Percentiles rank a stretch among this genome's conserved stretches.
Conservation (phyloP, 345 rosid species). For the Toxicodendron radicans region DNA sequence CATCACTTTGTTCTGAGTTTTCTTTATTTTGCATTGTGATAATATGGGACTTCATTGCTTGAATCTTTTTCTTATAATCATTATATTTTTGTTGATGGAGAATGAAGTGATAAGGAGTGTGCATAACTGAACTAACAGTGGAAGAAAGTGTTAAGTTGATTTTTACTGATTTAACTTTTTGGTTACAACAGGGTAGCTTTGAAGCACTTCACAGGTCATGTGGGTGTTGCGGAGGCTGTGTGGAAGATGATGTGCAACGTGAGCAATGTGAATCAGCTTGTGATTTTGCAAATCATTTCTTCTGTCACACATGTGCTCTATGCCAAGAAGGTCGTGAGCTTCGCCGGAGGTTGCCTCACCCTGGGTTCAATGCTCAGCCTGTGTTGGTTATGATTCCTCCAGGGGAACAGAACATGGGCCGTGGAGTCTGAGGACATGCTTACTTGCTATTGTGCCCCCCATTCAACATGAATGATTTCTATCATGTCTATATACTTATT, state of each 20-base stretch:
- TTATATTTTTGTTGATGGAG: neutral
- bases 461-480: neutral
- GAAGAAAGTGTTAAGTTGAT: neutral
- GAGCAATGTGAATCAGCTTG: conserved; percentile 75
- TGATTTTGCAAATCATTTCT: conserved; percentile 71
- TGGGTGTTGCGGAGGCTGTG: conserved; percentile 76
- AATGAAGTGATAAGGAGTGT: neutral
- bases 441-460: neutral
- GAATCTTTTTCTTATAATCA: neutral
- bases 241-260: conserved; percentile 69
- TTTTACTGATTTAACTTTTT: neutral
- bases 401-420: conserved; percentile 72
- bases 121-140: neutral
- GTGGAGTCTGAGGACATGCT: conserved; percentile 37
- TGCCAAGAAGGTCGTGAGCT: conserved; percentile 98
- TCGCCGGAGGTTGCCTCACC: conserved; percentile 84
- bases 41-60: neutral
- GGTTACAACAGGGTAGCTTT: conserved; percentile 61
- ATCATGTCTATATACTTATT: conserved; percentile 6
- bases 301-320: conserved; percentile 84
- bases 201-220: conserved; percentile 81
- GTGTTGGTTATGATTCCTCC: conserved; percentile 77
- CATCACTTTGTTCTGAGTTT: neutral
- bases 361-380: conserved; percentile 75
- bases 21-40: neutral